Percentiles rank a stretch among this genome's conserved stretches.
Evolutionary conservation across 2,329 filamentous ascomycete species (phyloP).

Genomic region (Curvularia verruculosa): DNA sequence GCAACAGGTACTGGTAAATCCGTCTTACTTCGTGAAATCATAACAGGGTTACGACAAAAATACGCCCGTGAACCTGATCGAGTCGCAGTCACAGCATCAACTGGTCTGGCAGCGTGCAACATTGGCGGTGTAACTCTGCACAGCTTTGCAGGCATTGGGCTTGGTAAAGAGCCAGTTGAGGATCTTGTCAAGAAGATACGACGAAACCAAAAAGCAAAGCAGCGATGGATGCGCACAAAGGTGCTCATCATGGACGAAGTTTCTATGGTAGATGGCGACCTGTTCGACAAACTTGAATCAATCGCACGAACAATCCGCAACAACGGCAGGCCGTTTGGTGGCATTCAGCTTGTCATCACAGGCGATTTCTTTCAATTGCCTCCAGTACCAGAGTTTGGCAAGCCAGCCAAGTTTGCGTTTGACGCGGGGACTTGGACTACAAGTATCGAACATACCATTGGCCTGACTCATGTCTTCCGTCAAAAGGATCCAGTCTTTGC

Average conservation of each 20-base stretch:
- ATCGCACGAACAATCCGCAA: slow-evolving; percentile 86
- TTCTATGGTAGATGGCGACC: slow-evolving; percentile 96
- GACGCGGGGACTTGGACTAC: slow-evolving; percentile 91
- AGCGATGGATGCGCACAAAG: slow-evolving; percentile 86
- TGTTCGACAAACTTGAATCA: slow-evolving; percentile 94
- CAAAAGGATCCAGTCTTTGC: slow-evolving; percentile 92
- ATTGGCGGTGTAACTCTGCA: slow-evolving; percentile 95
- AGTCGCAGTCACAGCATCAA: slow-evolving; percentile 93
- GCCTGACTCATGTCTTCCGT: slow-evolving; percentile 92
- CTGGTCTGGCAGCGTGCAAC: slow-evolving; percentile 93
- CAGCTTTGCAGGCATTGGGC: slow-evolving; percentile 92
- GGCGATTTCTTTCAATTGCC: slow-evolving; percentile 98
- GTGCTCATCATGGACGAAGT: slow-evolving; percentile 92
- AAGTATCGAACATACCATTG: slow-evolving; percentile 93
- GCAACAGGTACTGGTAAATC: slow-evolving; percentile 83
- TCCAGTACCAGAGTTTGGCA: slow-evolving; percentile 80
- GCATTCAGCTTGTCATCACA: slow-evolving; percentile 93
- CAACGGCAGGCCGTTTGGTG: slow-evolving; percentile 90
- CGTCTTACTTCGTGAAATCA: slow-evolving; percentile 91
- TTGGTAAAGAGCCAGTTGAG: slow-evolving; percentile 85
- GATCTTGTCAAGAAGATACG: slow-evolving; percentile 89
- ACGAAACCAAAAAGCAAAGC: slow-evolving; percentile 84
- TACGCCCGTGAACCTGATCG: slow-evolving; percentile 77
- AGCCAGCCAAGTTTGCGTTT: slow-evolving; percentile 86
- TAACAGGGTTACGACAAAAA: slow-evolving; percentile 78